Evolutionary conservation across 768 basidiomycete species (phyloP).

Genomic region (Russula lepida): DNA sequence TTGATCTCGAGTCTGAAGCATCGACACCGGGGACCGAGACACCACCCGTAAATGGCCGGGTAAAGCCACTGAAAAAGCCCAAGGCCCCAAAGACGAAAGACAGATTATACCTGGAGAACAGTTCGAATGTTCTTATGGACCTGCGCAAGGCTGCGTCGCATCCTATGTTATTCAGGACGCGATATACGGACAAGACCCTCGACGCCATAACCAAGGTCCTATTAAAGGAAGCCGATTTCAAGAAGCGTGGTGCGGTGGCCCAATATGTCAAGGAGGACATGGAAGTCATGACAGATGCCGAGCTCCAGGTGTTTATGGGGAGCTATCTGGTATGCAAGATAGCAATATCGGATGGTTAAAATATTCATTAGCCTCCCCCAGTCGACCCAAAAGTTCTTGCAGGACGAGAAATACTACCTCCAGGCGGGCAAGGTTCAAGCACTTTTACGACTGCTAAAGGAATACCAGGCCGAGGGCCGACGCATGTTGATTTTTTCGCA

Average conservation of each 20-base stretch:
- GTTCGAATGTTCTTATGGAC: constrained; percentile 94
- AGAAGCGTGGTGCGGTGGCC: constrained; percentile 68
- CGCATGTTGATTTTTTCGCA: constrained; percentile 93
- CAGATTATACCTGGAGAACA: constrained; percentile 69
- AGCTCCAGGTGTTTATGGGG: constrained; percentile 79
- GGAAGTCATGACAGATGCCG: constrained; percentile 97
- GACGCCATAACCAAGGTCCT: constrained; percentile 70
- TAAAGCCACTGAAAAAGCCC: constrained; percentile 39
- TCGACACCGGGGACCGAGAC: constrained; percentile 28
- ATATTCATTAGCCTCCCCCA: constrained; percentile 23
- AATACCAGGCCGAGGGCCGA: constrained; percentile 59
- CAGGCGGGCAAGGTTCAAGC: constrained; percentile 83
- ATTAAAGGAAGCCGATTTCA: constrained; percentile 88
- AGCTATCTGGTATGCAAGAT: constrained; percentile 65
- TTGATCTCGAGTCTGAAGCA: constrained; percentile 36
- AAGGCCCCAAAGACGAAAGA: constrained; percentile 43
- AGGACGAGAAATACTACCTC: constrained; percentile 66
- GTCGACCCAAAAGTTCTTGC: constrained; percentile 68
- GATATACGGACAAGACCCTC: constrained; percentile 71
- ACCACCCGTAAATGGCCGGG: constrained; percentile 25
- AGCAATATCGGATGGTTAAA: background rate
- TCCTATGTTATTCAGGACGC: constrained; percentile 89
- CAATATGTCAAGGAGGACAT: constrained; percentile 94
- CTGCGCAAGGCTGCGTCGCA: constrained; percentile 93
- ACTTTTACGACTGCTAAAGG: constrained; percentile 60